Conservation (phyloP, 345 rosid genomes). For the Turnera subulata region DNA sequence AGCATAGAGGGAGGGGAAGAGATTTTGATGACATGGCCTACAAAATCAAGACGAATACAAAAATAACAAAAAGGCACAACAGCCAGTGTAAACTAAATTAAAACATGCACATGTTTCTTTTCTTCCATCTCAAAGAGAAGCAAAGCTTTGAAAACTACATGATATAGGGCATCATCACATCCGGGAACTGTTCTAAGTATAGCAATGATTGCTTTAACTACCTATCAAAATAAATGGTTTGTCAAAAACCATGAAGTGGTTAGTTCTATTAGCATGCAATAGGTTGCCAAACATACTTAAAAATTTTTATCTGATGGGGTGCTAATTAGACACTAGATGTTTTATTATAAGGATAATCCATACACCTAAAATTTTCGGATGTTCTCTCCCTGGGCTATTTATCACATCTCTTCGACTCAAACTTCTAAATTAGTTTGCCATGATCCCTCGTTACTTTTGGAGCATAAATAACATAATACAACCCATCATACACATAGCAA, state of each 20-base stretch:
- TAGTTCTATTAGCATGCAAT: neutral
- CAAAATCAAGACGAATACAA: neutral
- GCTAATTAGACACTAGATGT: neutral
- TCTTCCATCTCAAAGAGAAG: slow-evolving; percentile 85
- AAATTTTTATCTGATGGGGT: too few species aligned
- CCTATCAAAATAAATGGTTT: slow-evolving; percentile 36
- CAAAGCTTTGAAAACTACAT: slow-evolving; percentile 80
- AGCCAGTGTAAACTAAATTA: neutral
- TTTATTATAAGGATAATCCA: neutral
- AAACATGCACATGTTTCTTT: slow-evolving; percentile 56
- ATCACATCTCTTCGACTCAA: too few species aligned
- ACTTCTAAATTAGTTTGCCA: too few species aligned
- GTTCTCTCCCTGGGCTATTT: too few species aligned
- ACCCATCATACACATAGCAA: too few species aligned
- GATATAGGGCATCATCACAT: slow-evolving; percentile 76
- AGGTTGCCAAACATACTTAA: neutral
- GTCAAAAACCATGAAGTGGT: slow-evolving; percentile 1
- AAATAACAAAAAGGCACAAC: neutral
- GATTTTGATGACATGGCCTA: neutral
- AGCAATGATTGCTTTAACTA: slow-evolving; percentile 65
- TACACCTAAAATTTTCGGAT: too few species aligned
- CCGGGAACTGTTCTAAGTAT: slow-evolving; percentile 74
- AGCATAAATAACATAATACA: too few species aligned
- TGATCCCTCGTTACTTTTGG: too few species aligned
- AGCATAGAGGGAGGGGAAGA: neutral